These are phyloP conservation scores for Capsicum rhomboideum DNA, from an alignment of 257 asterid species.

Conservation along the genomic window DNA sequence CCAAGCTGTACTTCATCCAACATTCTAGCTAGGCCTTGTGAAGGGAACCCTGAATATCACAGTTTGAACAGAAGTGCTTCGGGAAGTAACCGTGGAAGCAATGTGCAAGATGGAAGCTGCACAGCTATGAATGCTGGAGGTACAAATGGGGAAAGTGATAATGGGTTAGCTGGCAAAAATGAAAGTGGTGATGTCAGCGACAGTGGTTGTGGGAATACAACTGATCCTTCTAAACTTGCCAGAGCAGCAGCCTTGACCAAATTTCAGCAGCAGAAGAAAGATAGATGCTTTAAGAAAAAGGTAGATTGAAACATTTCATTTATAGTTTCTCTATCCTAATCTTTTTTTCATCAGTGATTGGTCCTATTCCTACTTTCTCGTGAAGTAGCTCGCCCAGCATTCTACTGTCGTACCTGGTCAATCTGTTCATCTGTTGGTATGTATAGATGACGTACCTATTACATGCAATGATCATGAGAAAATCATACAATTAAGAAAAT, in stretches of 20 bases:
- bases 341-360: not conserved
- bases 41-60: slow-evolving; percentile 27
- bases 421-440: not conserved
- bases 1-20: slow-evolving; percentile 40
- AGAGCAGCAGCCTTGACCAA: slow-evolving; percentile 66
- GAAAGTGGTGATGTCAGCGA: slow-evolving; percentile 47
- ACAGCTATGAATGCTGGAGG: slow-evolving; percentile 43
- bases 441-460: not conserved
- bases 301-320: slow-evolving; percentile 19
- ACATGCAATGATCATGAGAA: not conserved
- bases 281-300: slow-evolving; percentile 64
- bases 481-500: not conserved
- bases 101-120: slow-evolving; percentile 50
- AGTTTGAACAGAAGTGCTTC: slow-evolving; percentile 59
- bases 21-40: slow-evolving; percentile 31
- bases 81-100: slow-evolving; percentile 66
- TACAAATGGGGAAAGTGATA: slow-evolving; percentile 51
- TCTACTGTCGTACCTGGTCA: not conserved
- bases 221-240: slow-evolving; percentile 40
- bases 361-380: not conserved
- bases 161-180: slow-evolving; percentile 47
- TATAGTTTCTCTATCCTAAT: not conserved
- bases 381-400: not conserved
- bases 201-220: slow-evolving; percentile 39
- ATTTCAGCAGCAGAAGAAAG: slow-evolving; percentile 67